Conservation (phyloP, 768 basidiomycete genomes). For the Panus rudis region DNA sequence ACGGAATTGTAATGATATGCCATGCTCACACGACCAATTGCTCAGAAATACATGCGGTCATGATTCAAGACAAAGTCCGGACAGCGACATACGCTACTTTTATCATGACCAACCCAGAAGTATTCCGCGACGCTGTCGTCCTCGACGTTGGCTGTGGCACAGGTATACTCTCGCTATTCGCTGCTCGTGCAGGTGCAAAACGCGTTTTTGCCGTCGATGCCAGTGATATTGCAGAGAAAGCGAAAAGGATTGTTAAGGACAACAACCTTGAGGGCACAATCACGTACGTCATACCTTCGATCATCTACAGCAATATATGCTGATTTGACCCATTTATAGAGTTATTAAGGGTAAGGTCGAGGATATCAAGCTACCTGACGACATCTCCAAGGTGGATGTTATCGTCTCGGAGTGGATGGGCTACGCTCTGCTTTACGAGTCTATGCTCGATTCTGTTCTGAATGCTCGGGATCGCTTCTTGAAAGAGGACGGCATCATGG, state of each 20-base stretch:
- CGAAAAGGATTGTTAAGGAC: slow-evolving; percentile 38
- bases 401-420: slow-evolving; percentile 99
- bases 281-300: slow-evolving; percentile 32
- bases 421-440: slow-evolving; percentile 86
- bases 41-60: slow-evolving; percentile 88
- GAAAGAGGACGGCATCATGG: slow-evolving; percentile 70
- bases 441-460: slow-evolving; percentile 95
- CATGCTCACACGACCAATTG: neutral
- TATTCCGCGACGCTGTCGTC: slow-evolving; percentile 82
- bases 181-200: slow-evolving; percentile 83
- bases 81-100: slow-evolving; percentile 91
- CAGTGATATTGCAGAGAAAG: slow-evolving; percentile 56
- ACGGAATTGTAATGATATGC: too few relatives aligned
- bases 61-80: slow-evolving; percentile 93
- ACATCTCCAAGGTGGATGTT: slow-evolving; percentile 75
- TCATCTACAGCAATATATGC: neutral
- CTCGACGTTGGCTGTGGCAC: slow-evolving; percentile 97
- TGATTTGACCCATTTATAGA: slow-evolving; percentile 28
- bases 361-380: slow-evolving; percentile 71
- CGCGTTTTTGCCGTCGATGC: slow-evolving; percentile 91
- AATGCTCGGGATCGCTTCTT: slow-evolving; percentile 84
- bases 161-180: slow-evolving; percentile 86
- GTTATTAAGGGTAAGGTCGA: slow-evolving; percentile 91
- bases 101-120: slow-evolving; percentile 71
- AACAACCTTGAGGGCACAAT: slow-evolving; percentile 62